Percentiles rank a stretch among this genome's conserved stretches.
phyloP scores from a whole-genome alignment of 106 monocot genomes.

The Alisma plantagoaquatica region DNA sequence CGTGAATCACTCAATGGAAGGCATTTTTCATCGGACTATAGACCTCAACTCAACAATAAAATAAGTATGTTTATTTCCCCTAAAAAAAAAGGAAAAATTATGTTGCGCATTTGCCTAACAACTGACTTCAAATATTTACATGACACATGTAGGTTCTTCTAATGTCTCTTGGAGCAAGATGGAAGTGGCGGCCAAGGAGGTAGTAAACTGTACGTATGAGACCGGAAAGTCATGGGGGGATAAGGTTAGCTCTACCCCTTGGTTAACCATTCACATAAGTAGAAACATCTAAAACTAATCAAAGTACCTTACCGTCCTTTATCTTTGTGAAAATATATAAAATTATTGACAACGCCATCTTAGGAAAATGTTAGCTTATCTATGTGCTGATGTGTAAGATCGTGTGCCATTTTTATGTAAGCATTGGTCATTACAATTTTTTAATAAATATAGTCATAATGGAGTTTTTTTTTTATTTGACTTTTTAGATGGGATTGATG shows the following conservation, averaged over 20 bases:
- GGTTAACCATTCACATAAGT: too few species aligned
- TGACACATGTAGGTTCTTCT: background rate
- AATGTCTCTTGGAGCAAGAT: background rate
- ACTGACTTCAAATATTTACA: too few species aligned
- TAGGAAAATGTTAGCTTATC: constrained; percentile 11
- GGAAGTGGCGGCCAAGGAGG: background rate
- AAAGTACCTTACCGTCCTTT: too few species aligned
- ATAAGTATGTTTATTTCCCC: too few species aligned
- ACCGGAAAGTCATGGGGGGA: too few species aligned
- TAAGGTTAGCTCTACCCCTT: too few species aligned
- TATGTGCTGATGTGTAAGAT: too few species aligned
- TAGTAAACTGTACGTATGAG: constrained; percentile 8
- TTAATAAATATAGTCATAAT: too few species aligned
- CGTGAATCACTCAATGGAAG: background rate
- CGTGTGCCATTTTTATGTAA: background rate
- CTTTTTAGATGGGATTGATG: constrained; percentile 10
- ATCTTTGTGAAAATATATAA: too few species aligned
- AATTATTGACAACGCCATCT: constrained; percentile 2
- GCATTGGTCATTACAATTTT: background rate
- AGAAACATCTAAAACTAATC: too few species aligned
- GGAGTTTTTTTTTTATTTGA: too few species aligned
- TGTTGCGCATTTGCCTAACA: background rate
- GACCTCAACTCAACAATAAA: too few species aligned
- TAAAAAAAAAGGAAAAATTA: background rate
- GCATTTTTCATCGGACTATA: background rate